Evolutionary conservation across 2,329 filamentous ascomycete genomes (phyloP).

Genomic region (Rhinocladiella similis): DNA sequence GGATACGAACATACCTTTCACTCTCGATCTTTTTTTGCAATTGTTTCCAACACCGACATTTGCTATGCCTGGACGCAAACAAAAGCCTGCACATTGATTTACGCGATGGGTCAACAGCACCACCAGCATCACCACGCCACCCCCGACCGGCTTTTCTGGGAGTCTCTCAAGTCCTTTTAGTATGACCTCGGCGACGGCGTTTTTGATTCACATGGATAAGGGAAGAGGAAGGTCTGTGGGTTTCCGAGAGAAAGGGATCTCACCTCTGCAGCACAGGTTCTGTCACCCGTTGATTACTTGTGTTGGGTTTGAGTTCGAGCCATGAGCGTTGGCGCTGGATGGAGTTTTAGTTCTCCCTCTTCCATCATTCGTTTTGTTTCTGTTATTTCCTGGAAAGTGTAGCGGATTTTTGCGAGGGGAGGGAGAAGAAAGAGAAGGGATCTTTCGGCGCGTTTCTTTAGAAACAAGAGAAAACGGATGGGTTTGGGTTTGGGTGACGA

Average conservation of each 20-base stretch:
- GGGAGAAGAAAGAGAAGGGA: too few species aligned
- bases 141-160: too few species aligned
- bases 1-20: too few species aligned
- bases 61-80: too few species aligned
- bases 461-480: too few species aligned
- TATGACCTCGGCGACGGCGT: neutral
- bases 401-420: neutral
- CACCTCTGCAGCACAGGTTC: neutral
- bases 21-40: too few species aligned
- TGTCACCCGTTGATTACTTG: neutral
- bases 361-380: neutral
- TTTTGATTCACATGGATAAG: neutral
- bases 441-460: too few species aligned
- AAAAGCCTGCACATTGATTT: too few species aligned
- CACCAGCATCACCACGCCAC: neutral
- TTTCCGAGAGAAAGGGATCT: too few species aligned
- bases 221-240: too few species aligned
- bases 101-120: neutral
- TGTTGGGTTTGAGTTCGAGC: neutral
- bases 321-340: conserved; percentile 14
- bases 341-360: neutral
- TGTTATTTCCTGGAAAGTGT: neutral
- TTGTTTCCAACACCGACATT: too few species aligned
- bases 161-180: neutral
- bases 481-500: too few species aligned